These are phyloP conservation scores for Astragalus glycyphyllos DNA, from an alignment of 306 rosid species.

Conservation along the genomic window DNA sequence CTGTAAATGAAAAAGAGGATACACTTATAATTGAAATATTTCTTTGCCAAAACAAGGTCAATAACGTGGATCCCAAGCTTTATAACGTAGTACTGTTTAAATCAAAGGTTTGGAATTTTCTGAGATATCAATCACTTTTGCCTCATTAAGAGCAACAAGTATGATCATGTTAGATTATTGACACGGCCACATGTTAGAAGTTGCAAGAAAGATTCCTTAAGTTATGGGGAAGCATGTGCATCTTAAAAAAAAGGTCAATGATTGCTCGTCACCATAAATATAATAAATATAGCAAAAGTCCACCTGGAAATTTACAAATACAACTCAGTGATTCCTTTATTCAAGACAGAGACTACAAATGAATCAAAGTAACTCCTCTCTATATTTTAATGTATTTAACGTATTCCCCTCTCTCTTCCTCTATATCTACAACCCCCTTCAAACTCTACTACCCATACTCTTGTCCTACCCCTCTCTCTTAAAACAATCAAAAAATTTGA, in stretches of 20 bases:
- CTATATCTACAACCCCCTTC: constrained; percentile 62
- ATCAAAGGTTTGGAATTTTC: no score
- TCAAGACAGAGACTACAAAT: constrained; percentile 60
- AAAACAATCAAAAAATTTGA: constrained; percentile 43
- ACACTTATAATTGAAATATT: no score
- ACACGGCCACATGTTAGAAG: neutral
- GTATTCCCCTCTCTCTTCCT: constrained; percentile 40
- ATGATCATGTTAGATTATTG: no score
- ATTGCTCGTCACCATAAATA: constrained; percentile 52
- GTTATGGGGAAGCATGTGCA: constrained; percentile 21
- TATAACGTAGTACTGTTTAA: no score
- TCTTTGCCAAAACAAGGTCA: no score
- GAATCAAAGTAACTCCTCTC: constrained; percentile 60
- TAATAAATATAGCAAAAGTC: constrained; percentile 36
- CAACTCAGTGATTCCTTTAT: constrained; percentile 58
- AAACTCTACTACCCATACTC: constrained; percentile 37
- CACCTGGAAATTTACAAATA: constrained; percentile 56
- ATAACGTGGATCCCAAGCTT: no score
- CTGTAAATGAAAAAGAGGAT: no score
- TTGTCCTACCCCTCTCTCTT: constrained; percentile 34
- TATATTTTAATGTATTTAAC: constrained; percentile 38
- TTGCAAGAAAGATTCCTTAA: neutral
- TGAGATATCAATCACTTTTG: no score
- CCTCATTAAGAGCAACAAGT: no score
- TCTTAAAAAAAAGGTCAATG: constrained; percentile 44